Percentiles rank a stretch among this genome's conserved stretches.
phyloP scores from a whole-genome alignment of 345 rosid species.

The Citrus sp. region DNA sequence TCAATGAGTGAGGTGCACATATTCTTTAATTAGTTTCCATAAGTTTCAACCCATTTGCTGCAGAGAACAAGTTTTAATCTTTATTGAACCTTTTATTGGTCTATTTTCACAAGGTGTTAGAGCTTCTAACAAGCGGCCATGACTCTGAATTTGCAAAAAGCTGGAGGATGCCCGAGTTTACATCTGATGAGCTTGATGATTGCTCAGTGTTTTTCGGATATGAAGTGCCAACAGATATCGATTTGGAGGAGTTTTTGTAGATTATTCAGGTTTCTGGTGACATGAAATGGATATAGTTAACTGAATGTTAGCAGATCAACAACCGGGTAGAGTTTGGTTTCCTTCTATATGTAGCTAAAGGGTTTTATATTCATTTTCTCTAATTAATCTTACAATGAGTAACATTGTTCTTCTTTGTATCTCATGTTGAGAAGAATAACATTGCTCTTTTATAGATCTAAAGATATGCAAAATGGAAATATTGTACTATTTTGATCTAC shows the following conservation, averaged over 20 bases:
- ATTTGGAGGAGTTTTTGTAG: conserved; percentile 37
- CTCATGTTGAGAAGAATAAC: too few species aligned
- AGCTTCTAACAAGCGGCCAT: conserved; percentile 57
- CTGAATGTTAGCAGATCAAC: neutral
- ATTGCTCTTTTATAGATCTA: too few species aligned
- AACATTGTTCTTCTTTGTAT: neutral
- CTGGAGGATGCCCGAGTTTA: conserved; percentile 69
- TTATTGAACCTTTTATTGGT: neutral
- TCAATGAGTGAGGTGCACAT: conserved; percentile 70
- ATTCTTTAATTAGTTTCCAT: neutral
- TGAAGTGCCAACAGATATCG: conserved; percentile 54
- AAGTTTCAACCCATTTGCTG: neutral
- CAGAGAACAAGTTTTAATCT: neutral
- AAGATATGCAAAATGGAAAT: too few species aligned
- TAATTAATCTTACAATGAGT: neutral
- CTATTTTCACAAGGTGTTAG: conserved; percentile 47
- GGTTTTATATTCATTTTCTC: neutral
- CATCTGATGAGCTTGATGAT: conserved; percentile 65
- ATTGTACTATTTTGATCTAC: too few species aligned
- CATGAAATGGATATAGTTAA: neutral
- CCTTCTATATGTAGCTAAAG: neutral
- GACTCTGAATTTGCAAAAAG: conserved; percentile 53
- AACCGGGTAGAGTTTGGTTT: neutral
- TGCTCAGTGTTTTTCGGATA: conserved; percentile 72
- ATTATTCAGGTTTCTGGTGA: neutral